A percentile compares a stretch with the other conserved stretches of the same genome.
Conservation (phyloP, 2,329 filamentous ascomycete species). For the Fusarium lyarnte region DNA sequence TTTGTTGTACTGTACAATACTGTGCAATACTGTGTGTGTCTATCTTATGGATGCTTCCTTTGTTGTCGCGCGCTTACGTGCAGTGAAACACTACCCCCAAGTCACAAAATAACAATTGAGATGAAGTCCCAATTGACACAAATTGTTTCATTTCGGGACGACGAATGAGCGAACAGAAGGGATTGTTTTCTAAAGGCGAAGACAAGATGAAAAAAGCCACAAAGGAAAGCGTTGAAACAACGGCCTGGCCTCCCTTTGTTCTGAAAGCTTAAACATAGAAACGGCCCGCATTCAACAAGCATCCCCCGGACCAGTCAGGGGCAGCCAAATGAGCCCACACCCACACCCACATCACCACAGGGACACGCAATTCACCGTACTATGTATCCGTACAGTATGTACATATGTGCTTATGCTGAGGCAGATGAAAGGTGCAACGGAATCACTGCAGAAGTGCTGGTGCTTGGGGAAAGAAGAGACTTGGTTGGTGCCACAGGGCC, state of each 20-base stretch:
- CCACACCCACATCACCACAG: constrained; percentile 24
- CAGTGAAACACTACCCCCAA: background rate
- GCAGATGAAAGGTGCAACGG: constrained; percentile 3
- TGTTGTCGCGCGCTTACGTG: constrained; percentile 22
- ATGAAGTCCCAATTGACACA: constrained; percentile 13
- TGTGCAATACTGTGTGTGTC: constrained; percentile 19
- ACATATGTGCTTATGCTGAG: background rate
- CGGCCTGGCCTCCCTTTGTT: constrained; percentile 28
- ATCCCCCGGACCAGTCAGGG: constrained; percentile 31
- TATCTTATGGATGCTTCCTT: background rate
- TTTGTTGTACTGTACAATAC: constrained; percentile 5
- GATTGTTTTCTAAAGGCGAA: background rate
- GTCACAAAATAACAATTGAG: background rate
- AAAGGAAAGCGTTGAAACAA: constrained; percentile 38
- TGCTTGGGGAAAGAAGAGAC: background rate
- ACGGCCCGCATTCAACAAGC: constrained; percentile 24
- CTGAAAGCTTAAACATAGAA: constrained; percentile 22
- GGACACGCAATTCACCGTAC: constrained; percentile 1
- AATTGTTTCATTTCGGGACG: constrained; percentile 21
- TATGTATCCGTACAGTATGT: background rate
- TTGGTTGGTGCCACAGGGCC: constrained; percentile 17
- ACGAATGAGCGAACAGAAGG: constrained; percentile 8
- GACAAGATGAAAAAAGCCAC: constrained; percentile 20
- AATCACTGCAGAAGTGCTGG: constrained; percentile 12
- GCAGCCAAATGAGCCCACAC: constrained; percentile 15